Conservation (phyloP, 805 yeast species). For the Ogataea zsoltii region DNA sequence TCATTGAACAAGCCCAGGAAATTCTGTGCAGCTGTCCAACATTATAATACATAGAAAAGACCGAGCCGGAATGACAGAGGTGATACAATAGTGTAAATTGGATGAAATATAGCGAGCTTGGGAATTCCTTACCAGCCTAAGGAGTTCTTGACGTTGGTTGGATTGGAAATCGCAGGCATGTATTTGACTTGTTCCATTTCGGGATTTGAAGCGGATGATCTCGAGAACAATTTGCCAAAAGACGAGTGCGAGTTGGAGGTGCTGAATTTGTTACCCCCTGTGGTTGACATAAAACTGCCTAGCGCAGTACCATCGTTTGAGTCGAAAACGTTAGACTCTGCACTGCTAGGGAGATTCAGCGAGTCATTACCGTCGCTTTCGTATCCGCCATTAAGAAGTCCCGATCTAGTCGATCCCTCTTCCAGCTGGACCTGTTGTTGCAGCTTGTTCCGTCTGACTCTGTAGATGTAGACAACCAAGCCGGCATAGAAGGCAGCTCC, state of each 20-base stretch:
- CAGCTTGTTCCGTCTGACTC: conserved; percentile 36
- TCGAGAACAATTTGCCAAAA: conserved; percentile 15
- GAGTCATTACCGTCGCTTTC: conserved; percentile 3
- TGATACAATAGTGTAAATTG: conserved; percentile 1
- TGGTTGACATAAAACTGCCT: conserved; percentile 7
- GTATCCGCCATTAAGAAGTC: conserved; percentile 8
- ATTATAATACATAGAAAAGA: conserved; percentile 8
- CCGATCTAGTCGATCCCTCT: conserved; percentile 14
- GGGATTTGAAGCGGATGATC: conserved; percentile 11
- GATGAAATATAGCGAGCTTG: neutral
- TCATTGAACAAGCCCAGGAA: too few species aligned
- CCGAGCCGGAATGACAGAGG: neutral
- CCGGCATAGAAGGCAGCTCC: conserved; percentile 72
- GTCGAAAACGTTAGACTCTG: neutral
- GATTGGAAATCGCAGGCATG: conserved; percentile 58
- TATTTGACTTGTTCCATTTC: conserved; percentile 29
- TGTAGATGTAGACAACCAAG: conserved; percentile 55
- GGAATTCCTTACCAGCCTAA: conserved; percentile 59
- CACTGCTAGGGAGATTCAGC: neutral
- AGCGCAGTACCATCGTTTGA: neutral
- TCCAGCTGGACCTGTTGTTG: conserved; percentile 14
- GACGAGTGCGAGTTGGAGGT: conserved; percentile 21
- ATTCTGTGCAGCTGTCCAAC: neutral
- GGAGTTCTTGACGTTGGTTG: conserved; percentile 70
- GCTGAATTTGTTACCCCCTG: conserved; percentile 10